Conservation (phyloP, 106 monocot genomes). For the Platanthera guangdongensis region DNA sequence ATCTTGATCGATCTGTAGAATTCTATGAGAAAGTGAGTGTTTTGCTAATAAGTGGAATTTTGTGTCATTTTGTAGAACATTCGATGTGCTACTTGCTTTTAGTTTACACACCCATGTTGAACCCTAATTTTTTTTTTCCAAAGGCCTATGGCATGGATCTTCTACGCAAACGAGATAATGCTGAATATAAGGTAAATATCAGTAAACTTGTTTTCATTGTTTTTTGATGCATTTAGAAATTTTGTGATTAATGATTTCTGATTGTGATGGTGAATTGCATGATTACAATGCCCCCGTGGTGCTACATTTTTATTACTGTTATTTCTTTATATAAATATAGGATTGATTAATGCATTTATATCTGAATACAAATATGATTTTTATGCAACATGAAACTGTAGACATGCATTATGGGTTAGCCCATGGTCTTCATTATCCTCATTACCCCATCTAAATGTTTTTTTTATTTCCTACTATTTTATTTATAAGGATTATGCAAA, state of each 20-base stretch:
- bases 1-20: slow-evolving; percentile 63
- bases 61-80: neutral
- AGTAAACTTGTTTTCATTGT: neutral
- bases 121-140: neutral
- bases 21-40: slow-evolving; percentile 75
- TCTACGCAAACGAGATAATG: slow-evolving; percentile 77
- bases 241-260: neutral
- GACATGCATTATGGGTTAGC: neutral
- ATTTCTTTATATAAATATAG: neutral
- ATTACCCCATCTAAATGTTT: neutral
- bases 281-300: neutral
- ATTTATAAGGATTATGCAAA: neutral
- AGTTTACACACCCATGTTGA: neutral
- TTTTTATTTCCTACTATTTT: neutral
- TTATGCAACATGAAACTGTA: slow-evolving; percentile 1
- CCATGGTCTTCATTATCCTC: neutral
- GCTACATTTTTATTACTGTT: neutral
- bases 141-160: slow-evolving; percentile 99
- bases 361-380: neutral
- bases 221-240: neutral
- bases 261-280: neutral
- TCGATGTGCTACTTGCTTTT: neutral
- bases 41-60: neutral
- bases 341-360: neutral
- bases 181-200: slow-evolving; percentile 70